A percentile compares a stretch with the other conserved stretches of the same genome.
Conservation (phyloP, 2,329 filamentous ascomycete species). For the Fusarium caatingaense region DNA sequence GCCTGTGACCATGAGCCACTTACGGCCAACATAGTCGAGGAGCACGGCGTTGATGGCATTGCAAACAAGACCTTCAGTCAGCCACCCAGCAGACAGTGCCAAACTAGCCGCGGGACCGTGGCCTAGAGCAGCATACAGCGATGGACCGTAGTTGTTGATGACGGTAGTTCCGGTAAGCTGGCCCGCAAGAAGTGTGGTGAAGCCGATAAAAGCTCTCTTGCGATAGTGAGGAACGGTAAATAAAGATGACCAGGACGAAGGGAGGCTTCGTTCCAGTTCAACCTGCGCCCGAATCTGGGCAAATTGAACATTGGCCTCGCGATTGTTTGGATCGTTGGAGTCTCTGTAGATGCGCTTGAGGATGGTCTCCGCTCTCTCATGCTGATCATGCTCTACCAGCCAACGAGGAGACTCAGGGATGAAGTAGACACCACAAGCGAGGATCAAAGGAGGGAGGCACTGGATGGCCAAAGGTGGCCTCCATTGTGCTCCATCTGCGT, state of each 20-base stretch:
- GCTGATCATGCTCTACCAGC: slow-evolving; percentile 1
- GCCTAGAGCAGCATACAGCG: not conserved
- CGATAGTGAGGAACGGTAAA: not conserved
- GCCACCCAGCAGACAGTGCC: not conserved
- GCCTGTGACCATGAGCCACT: not conserved
- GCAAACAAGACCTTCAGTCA: slow-evolving; percentile 6
- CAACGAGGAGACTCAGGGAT: not conserved
- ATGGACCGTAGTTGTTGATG: slow-evolving; percentile 1
- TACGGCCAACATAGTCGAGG: not conserved
- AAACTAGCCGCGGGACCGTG: not conserved
- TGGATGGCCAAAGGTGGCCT: not conserved
- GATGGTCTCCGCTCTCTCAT: not conserved
- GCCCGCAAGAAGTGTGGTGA: not conserved
- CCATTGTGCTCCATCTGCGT: not conserved
- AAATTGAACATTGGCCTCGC: not conserved
- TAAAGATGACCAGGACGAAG: not conserved
- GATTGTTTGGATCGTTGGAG: accelerated
- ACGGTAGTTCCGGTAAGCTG: not conserved
- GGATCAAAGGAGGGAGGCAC: not conserved
- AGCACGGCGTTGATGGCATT: not conserved
- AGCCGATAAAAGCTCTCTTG: not conserved
- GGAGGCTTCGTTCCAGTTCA: not conserved
- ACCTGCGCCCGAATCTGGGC: not conserved
- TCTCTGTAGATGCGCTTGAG: not conserved
- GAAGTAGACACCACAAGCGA: not conserved